phyloP scores from a whole-genome alignment of 2,329 filamentous ascomycete species.

The Triangularia verruculosa region DNA sequence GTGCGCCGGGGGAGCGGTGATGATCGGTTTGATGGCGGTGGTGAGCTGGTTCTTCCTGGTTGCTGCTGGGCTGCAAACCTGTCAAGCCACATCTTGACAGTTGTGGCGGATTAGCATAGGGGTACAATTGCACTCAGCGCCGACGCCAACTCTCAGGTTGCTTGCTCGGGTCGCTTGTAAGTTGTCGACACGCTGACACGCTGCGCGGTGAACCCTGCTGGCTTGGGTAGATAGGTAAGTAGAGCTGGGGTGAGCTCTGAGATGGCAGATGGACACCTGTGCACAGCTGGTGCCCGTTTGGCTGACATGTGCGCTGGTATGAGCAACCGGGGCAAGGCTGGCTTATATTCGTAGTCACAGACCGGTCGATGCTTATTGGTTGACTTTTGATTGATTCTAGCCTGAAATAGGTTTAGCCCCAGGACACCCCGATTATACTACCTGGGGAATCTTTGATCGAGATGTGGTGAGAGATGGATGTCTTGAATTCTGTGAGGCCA shows the following conservation, averaged over 20 bases:
- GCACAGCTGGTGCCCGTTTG: background rate
- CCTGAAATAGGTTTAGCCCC: background rate
- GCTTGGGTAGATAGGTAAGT: no score
- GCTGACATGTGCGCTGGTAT: background rate
- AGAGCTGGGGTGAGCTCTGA: background rate
- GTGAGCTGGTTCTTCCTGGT: conserved; percentile 56
- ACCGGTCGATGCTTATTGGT: background rate
- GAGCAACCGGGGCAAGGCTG: background rate
- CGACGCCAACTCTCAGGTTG: background rate
- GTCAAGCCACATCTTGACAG: conserved; percentile 77
- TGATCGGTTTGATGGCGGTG: conserved; percentile 56
- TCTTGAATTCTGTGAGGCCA: background rate
- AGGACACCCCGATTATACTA: conserved; percentile 4
- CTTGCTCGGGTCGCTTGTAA: no score
- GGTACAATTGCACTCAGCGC: background rate
- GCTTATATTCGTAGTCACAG: background rate
- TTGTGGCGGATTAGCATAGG: background rate
- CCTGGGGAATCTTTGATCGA: conserved; percentile 4
- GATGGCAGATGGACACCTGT: background rate
- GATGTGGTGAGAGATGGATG: background rate
- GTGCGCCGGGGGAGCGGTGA: conserved; percentile 69
- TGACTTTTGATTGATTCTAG: background rate
- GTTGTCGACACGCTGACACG: background rate
- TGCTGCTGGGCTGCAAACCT: conserved; percentile 72
- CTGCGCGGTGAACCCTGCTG: background rate